A percentile compares a stretch with the other conserved stretches of the same genome.
These are phyloP conservation scores for Rasamsonia emersonii DNA, from an alignment of 2,329 filamentous ascomycete genomes.

Conservation along the genomic window DNA sequence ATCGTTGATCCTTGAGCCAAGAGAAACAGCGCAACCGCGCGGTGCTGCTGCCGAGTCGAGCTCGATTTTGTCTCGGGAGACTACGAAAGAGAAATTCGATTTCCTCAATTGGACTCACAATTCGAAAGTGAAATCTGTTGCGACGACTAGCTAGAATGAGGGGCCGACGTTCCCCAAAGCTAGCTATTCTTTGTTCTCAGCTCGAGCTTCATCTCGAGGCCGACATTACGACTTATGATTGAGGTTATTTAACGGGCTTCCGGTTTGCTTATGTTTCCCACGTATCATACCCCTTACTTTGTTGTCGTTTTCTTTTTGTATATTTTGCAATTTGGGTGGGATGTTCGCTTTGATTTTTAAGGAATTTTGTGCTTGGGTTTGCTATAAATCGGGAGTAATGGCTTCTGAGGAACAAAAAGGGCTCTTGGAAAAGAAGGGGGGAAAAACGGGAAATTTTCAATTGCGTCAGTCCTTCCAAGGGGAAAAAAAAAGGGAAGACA, in stretches of 20 bases:
- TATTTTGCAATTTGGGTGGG: neutral
- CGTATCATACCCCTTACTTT: constrained; percentile 7
- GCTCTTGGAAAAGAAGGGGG: neutral
- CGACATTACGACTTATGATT: constrained; percentile 15
- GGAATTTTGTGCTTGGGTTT: too few relatives aligned
- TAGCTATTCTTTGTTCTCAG: neutral
- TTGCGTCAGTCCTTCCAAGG: too few relatives aligned
- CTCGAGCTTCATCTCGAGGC: constrained; percentile 7
- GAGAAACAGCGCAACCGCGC: constrained; percentile 21
- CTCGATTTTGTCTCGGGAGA: constrained; percentile 26
- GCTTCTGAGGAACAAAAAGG: neutral
- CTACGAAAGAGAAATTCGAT: constrained; percentile 44
- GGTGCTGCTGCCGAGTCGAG: constrained; percentile 14
- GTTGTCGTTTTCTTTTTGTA: too few relatives aligned
- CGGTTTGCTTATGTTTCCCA: too few relatives aligned
- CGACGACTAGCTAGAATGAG: constrained; percentile 21
- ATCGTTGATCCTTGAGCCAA: constrained; percentile 72
- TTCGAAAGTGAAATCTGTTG: constrained; percentile 33
- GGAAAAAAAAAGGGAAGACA: too few relatives aligned
- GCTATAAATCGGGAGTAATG: constrained; percentile 1
- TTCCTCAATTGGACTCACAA: constrained; percentile 44
- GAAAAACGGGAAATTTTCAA: too few relatives aligned
- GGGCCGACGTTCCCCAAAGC: too few relatives aligned
- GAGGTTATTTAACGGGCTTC: constrained; percentile 8
- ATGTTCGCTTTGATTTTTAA: neutral